Evolutionary conservation across 2,329 filamentous ascomycete genomes (phyloP).

Genomic region (Colletotrichum musicola): DNA sequence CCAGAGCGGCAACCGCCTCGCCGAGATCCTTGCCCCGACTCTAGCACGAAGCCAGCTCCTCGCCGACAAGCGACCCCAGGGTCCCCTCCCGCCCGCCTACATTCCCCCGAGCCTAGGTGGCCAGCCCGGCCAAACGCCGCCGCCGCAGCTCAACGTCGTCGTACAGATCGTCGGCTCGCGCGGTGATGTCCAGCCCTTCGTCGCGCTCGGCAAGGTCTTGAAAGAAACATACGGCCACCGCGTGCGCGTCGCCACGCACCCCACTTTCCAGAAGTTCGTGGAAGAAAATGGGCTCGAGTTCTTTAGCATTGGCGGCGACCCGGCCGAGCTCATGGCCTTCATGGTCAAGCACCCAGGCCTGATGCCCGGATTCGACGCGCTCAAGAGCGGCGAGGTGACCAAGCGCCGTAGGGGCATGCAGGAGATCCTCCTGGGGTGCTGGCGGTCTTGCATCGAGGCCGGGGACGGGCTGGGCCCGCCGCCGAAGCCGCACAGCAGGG

Average conservation of each 20-base stretch:
- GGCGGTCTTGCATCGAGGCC: constrained; percentile 86
- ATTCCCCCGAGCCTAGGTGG: constrained; percentile 80
- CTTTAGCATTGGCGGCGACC: constrained; percentile 82
- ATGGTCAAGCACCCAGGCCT: constrained; percentile 92
- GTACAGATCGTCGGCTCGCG: constrained; percentile 82
- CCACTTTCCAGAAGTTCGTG: constrained; percentile 76
- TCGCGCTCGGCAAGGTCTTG: constrained; percentile 75
- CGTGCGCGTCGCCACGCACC: constrained; percentile 80
- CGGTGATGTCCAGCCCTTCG: constrained; percentile 82
- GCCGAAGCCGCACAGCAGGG: constrained; percentile 58
- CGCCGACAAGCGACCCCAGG: constrained; percentile 53
- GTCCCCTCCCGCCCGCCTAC: constrained; percentile 74
- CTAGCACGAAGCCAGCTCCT: constrained; percentile 66
- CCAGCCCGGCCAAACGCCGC: constrained; percentile 67
- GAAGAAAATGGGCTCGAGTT: constrained; percentile 80
- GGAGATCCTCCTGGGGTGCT: constrained; percentile 86
- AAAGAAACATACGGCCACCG: constrained; percentile 76
- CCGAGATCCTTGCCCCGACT: constrained; percentile 75
- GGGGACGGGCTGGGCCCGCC: constrained; percentile 73
- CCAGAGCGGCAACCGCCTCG: constrained; percentile 74
- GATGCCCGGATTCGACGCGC: constrained; percentile 83
- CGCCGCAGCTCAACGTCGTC: constrained; percentile 75
- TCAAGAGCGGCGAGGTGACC: constrained; percentile 82
- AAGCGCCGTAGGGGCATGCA: constrained; percentile 81
- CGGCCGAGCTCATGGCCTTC: constrained; percentile 83